Evolutionary conservation across 768 basidiomycete species (phyloP).

Genomic region (Boletus bicolor): DNA sequence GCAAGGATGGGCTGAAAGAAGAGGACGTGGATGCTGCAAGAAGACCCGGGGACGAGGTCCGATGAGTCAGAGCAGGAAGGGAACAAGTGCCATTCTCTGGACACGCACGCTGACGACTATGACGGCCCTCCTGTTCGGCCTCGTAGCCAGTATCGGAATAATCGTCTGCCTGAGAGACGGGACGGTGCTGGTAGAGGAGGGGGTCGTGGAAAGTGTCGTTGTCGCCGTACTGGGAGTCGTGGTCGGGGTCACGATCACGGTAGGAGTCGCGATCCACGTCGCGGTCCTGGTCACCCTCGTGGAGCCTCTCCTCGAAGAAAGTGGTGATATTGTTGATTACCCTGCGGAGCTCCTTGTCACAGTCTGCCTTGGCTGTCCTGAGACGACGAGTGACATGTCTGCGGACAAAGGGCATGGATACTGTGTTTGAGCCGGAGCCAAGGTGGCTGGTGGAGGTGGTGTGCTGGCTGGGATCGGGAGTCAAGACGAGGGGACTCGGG

Average conservation of each 20-base stretch:
- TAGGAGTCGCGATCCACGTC: slow-evolving; percentile 61
- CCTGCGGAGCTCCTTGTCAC: slow-evolving; percentile 93
- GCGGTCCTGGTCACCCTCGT: slow-evolving; percentile 65
- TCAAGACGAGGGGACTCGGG: slow-evolving; percentile 80
- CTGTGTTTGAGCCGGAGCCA: slow-evolving; percentile 65
- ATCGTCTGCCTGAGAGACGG: slow-evolving; percentile 61
- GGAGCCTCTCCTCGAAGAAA: slow-evolving; percentile 89
- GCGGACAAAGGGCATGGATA: slow-evolving; percentile 90
- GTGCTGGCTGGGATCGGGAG: slow-evolving; percentile 50
- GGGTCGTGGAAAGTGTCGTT: slow-evolving; percentile 57
- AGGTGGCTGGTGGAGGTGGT: slow-evolving; percentile 17
- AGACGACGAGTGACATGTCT: slow-evolving; percentile 92
- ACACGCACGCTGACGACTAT: slow-evolving; percentile 76
- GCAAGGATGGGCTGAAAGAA: slow-evolving; percentile 60
- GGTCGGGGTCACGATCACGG: slow-evolving; percentile 48
- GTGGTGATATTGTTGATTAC: slow-evolving; percentile 92
- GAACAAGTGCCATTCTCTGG: slow-evolving; percentile 39
- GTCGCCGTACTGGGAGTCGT: slow-evolving; percentile 57
- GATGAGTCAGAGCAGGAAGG: slow-evolving; percentile 49
- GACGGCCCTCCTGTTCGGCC: slow-evolving; percentile 57
- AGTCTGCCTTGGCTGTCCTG: slow-evolving; percentile 91
- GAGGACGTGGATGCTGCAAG: slow-evolving; percentile 66
- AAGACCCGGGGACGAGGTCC: slow-evolving; percentile 52
- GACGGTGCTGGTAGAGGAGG: slow-evolving; percentile 55
- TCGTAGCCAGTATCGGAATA: slow-evolving; percentile 85